phyloP scores from a whole-genome alignment of 2,329 filamentous ascomycete genomes.

The Xylariaceae sp. region DNA sequence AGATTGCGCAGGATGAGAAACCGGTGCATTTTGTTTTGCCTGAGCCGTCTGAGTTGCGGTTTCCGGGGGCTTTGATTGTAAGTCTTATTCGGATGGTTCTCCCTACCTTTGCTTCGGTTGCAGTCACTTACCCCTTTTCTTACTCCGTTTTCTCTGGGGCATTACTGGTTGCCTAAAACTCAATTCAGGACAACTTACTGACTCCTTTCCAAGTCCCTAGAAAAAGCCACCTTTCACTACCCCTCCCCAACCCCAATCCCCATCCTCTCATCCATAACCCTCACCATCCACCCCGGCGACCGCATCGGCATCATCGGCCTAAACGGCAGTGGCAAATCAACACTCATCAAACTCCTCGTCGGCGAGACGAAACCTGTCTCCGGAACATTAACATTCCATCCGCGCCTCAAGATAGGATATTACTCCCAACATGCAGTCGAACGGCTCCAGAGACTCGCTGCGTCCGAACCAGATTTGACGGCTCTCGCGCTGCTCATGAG shows the following conservation, averaged over 20 bases:
- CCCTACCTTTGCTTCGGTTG: too few relatives aligned
- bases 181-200: background rate
- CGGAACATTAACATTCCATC: slow-evolving; percentile 60
- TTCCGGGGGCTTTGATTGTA: slow-evolving; percentile 63
- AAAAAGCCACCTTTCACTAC: slow-evolving; percentile 65
- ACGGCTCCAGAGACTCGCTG: slow-evolving; percentile 53
- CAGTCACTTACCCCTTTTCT: too few relatives aligned
- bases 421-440: slow-evolving; percentile 79
- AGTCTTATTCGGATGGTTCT: background rate
- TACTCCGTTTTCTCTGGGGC: background rate
- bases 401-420: slow-evolving; percentile 65
- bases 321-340: slow-evolving; percentile 80
- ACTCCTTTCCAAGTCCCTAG: slow-evolving; percentile 45
- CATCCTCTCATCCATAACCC: slow-evolving; percentile 57
- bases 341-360: slow-evolving; percentile 66
- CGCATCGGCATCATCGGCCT: slow-evolving; percentile 71
- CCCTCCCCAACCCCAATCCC: slow-evolving; percentile 24
- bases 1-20: slow-evolving; percentile 60
- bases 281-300: slow-evolving; percentile 69
- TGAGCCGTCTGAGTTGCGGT: slow-evolving; percentile 63
- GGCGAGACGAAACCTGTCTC: slow-evolving; percentile 52
- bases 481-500: slow-evolving; percentile 58
- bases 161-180: background rate
- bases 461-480: slow-evolving; percentile 47
- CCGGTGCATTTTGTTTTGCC: slow-evolving; percentile 54